Evolutionary conservation across 306 rosid species (phyloP).

Genomic region (Casuarina cunninghamiana): DNA sequence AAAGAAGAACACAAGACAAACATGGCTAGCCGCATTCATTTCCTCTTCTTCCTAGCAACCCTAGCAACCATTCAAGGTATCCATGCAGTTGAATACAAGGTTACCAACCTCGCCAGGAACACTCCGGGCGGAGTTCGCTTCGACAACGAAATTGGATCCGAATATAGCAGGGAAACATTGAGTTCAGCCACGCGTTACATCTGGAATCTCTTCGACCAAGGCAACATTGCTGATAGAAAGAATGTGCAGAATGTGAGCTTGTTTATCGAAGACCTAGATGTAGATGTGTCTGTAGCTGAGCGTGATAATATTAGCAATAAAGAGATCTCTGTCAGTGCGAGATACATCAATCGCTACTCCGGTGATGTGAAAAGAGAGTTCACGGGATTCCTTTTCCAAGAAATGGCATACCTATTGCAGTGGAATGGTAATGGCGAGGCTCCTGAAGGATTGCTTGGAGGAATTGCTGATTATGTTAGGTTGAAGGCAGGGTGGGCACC

Average conservation of each 20-base stretch:
- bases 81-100: constrained; percentile 21
- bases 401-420: constrained; percentile 43
- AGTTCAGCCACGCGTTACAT: constrained; percentile 30
- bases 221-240: constrained; percentile 14
- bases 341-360: constrained; percentile 8
- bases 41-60: constrained; percentile 23
- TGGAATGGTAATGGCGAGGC: constrained; percentile 35
- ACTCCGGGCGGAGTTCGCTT: constrained; percentile 32
- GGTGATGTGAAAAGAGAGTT: constrained; percentile 39
- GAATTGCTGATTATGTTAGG: constrained; percentile 52
- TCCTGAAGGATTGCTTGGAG: constrained; percentile 38
- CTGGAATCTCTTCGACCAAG: constrained; percentile 30
- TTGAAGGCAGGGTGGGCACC: constrained; percentile 35
- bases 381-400: constrained; percentile 41
- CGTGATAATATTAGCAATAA: not conserved
- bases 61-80: constrained; percentile 16
- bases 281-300: constrained; percentile 11
- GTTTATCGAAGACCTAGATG: constrained; percentile 32
- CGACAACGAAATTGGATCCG: constrained; percentile 31
- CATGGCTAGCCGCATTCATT: constrained; percentile 21
- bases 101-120: constrained; percentile 28
- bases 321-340: constrained; percentile 32
- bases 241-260: constrained; percentile 25
- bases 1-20: not conserved
- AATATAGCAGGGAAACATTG: constrained; percentile 32